phyloP scores from a whole-genome alignment of 2,329 filamentous ascomycete species.

The Nannizzia gypsea region DNA sequence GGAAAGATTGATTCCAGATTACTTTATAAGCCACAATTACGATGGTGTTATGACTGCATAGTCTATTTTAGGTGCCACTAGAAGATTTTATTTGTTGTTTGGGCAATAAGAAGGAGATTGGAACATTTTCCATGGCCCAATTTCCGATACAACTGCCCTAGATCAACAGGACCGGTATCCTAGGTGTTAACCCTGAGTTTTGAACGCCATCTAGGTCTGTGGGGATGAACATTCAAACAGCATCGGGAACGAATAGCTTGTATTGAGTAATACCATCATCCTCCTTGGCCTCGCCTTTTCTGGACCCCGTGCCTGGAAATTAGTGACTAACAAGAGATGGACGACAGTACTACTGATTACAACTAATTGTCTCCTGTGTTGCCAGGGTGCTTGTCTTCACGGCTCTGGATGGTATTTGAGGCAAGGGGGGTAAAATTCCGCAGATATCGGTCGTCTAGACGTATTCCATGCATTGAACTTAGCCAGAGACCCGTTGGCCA shows the following conservation, averaged over 20 bases:
- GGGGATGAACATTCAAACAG: background rate
- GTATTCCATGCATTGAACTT: constrained; percentile 4
- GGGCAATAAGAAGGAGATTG: constrained; percentile 48
- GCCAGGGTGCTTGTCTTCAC: background rate
- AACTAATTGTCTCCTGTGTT: background rate
- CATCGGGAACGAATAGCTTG: background rate
- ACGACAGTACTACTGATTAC: background rate
- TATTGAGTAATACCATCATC: background rate
- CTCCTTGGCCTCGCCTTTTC: background rate
- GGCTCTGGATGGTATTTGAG: background rate
- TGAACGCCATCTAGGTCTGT: background rate
- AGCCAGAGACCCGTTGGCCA: constrained; percentile 11
- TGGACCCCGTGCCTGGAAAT: background rate
- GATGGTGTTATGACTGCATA: too few species aligned
- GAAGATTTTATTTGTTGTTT: background rate
- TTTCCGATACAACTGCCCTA: constrained; percentile 51
- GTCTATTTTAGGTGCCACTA: too few species aligned
- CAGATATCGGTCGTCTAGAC: background rate
- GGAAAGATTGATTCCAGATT: too few species aligned
- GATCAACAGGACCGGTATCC: constrained; percentile 24
- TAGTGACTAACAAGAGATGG: background rate
- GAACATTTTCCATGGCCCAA: constrained; percentile 35
- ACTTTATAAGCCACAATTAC: too few species aligned
- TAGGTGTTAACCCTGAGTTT: background rate
- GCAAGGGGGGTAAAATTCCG: background rate